A percentile compares a stretch with the other conserved stretches of the same genome.
Conservation (phyloP, 176 grass and related monocot genomes). For the Hordeum vulgare region MorexV3_pseudomolecules_assembly NC_058519.1:622252653-622253152, state of each 20-base stretch:
- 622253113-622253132: background rate
- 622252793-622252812: constrained; percentile 19
- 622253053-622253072: background rate
- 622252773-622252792: background rate
- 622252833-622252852: background rate
- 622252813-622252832: constrained; percentile 7
- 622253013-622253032: background rate
- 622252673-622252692: too few relatives aligned
- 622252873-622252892: background rate
- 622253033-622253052: background rate
- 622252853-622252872: background rate
- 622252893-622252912: background rate
- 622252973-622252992: background rate
- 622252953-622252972: constrained; percentile 15
- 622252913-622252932: background rate
- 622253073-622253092: background rate
- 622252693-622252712: too few relatives aligned
- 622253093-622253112: background rate
- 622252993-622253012: background rate
- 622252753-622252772: too few relatives aligned
- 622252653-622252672: too few relatives aligned
- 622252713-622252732: too few relatives aligned
- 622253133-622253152: background rate
- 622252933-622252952: background rate
- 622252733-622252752: too few relatives aligned